Conservation (phyloP, 177 flowering plant species). For the Vitis hybrid region DNA sequence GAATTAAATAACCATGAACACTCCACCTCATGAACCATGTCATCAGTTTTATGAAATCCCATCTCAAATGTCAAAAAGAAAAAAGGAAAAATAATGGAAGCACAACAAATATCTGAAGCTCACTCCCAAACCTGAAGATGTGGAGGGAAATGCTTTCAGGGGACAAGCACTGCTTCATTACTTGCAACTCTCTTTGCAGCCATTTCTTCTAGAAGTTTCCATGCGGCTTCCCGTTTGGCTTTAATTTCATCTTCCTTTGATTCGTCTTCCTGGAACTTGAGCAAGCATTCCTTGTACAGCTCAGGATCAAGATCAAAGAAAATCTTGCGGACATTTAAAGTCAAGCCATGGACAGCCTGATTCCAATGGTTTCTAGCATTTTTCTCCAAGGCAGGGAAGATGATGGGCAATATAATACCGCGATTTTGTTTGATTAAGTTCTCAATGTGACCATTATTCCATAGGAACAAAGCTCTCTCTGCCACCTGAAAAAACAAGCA, state of each 20-base stretch:
- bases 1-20: constrained; percentile 2
- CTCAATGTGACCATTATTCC: constrained; percentile 40
- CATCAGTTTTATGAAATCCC: background rate
- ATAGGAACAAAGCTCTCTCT: constrained; percentile 37
- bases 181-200: constrained; percentile 27
- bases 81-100: background rate
- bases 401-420: constrained; percentile 32
- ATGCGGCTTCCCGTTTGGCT: constrained; percentile 24
- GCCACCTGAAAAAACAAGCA: constrained; percentile 28
- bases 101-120: background rate
- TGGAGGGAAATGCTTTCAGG: background rate
- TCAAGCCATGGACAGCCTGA: constrained; percentile 39
- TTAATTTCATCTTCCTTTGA: constrained; percentile 25
- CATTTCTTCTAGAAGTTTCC: constrained; percentile 37
- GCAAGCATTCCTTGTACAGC: constrained; percentile 30
- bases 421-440: constrained; percentile 31
- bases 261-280: constrained; percentile 30
- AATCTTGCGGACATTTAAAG: constrained; percentile 36
- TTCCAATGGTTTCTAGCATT: constrained; percentile 39
- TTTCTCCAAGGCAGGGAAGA: constrained; percentile 38
- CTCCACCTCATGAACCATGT: background rate
- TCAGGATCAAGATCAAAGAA: constrained; percentile 37
- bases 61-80: constrained; percentile 1
- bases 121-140: constrained; percentile 13
- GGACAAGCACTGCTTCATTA: constrained; percentile 19